Percentiles rank a stretch among this genome's conserved stretches.
Conservation (phyloP, 2,329 filamentous ascomycete genomes). For the Microdochium trichocladiopsis region DNA sequence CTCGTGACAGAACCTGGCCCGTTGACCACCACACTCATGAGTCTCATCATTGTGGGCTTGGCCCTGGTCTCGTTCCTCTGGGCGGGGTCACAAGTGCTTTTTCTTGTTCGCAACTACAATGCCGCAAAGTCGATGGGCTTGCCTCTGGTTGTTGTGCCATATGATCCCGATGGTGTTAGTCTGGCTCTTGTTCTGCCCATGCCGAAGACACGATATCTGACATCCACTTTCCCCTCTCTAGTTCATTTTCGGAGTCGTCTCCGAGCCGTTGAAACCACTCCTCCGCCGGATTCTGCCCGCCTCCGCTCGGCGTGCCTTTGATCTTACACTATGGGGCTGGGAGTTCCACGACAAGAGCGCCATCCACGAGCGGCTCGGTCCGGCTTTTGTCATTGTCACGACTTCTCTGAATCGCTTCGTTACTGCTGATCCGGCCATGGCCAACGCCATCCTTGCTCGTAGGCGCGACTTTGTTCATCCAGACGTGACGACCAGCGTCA, state of each 20-base stretch:
- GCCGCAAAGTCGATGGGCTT: not conserved
- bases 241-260: constrained; percentile 7
- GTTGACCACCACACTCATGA: not conserved
- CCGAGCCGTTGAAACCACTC: constrained; percentile 9
- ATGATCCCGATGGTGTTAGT: not conserved
- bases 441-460: constrained; percentile 19
- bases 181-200: not conserved
- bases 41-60: not conserved
- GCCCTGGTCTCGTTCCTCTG: not conserved
- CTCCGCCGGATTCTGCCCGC: constrained; percentile 16
- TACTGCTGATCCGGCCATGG: constrained; percentile 22
- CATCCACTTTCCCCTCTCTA: not conserved
- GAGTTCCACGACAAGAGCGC: too few species aligned
- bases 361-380: too few species aligned
- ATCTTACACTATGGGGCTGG: constrained; percentile 18
- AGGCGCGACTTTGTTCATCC: constrained; percentile 25
- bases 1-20: not conserved
- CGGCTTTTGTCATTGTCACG: too few species aligned
- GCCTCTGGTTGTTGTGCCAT: not conserved
- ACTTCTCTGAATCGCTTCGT: constrained; percentile 9
- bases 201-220: not conserved
- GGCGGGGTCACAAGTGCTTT: not conserved
- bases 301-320: constrained; percentile 14
- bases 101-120: not conserved
- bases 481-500: too few species aligned